Evolutionary conservation across 2,329 filamentous ascomycete species (phyloP).

Genomic region (Hypocreales sp.): DNA sequence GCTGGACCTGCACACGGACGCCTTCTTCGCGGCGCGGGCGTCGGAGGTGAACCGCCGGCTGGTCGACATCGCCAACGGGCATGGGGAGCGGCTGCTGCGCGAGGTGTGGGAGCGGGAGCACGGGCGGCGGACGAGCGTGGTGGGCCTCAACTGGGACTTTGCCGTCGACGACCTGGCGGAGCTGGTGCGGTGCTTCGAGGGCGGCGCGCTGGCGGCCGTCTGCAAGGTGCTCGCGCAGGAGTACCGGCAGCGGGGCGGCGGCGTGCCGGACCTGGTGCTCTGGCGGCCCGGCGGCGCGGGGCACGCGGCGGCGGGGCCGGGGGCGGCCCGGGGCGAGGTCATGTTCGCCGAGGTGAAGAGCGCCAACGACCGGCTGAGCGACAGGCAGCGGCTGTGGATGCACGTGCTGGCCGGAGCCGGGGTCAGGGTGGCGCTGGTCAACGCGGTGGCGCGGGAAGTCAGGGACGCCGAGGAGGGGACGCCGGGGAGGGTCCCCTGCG

Average conservation of each 20-base stretch:
- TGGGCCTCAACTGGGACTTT: slow-evolving; percentile 86
- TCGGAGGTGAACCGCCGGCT: slow-evolving; percentile 81
- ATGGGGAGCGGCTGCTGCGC: slow-evolving; percentile 49
- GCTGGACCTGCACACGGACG: slow-evolving; percentile 81
- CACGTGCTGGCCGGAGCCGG: slow-evolving; percentile 80
- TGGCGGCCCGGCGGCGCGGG: slow-evolving; percentile 39
- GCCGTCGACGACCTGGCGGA: slow-evolving; percentile 64
- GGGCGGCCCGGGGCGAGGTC: slow-evolving; percentile 37
- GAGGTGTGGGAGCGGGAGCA: slow-evolving; percentile 53
- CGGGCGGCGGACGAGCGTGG: slow-evolving; percentile 64
- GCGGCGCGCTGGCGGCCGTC: slow-evolving; percentile 65
- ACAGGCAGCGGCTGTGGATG: slow-evolving; percentile 94
- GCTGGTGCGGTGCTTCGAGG: slow-evolving; percentile 62
- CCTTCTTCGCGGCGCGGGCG: slow-evolving; percentile 73
- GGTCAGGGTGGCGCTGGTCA: slow-evolving; percentile 69
- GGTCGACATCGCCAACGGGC: slow-evolving; percentile 75
- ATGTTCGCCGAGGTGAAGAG: slow-evolving; percentile 73
- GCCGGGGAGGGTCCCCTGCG: no score
- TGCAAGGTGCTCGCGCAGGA: slow-evolving; percentile 95
- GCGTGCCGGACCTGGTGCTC: slow-evolving; percentile 83
- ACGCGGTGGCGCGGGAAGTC: slow-evolving; percentile 40
- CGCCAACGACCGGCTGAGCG: slow-evolving; percentile 83
- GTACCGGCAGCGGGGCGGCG: slow-evolving; percentile 72
- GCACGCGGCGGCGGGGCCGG: slow-evolving; percentile 5
- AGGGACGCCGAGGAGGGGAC: slow-evolving; percentile 22